Evolutionary conservation across 2,329 filamentous ascomycete genomes (phyloP), one percentile per base, ranked within the genome.

Genomic region (Diaporthe velutina): DNA sequence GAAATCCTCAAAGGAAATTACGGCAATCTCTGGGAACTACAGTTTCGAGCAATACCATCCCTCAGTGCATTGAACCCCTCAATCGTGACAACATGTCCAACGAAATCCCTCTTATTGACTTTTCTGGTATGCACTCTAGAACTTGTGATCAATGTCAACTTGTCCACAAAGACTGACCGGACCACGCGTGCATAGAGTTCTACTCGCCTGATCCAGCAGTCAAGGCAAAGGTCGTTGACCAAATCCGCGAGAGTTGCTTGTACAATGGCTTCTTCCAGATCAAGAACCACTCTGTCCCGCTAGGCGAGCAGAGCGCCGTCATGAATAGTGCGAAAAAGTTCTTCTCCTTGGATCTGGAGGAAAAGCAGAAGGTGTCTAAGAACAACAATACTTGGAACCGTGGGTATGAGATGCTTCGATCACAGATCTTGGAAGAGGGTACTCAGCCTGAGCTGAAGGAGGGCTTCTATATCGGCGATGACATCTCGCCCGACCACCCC

Each of bases 231-330:
- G 78, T 84, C 1, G 79, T 85, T 4, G 74, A 81, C 0, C 80
- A 85, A 60, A 81, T 88, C 42, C 82, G 85, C 8, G 77, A 81
- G 40, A 85, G 85, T 67, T 88, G 86, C 76, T 79, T 83, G 25
- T 80, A 84, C 81, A 77, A 88, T 82, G 88, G 88, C 5, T 90
- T 90, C 80, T 89, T 90, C 80, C 87, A 89, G 77, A 84, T 90
- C 67, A 82, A 83, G 10, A 85, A 86, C 10, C 88, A 90, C 77
- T 81, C 84, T 4, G 83, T 90, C 5, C 79, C 85, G 1, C 75
- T 81, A 7, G 74, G 78, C 6, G 79, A 87, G 22, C 87, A 87
- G 76, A 76, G 83, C 13, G 79, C 79, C 2, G 83, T 86, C 2
- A 82, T 90, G 74, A 76, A 83, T 22, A 82, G 83, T 3, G 82